A percentile compares a stretch with the other conserved stretches of the same genome.
Evolutionary conservation across 805 yeast species (phyloP).

Genomic region (Candida cerambycidarum): DNA sequence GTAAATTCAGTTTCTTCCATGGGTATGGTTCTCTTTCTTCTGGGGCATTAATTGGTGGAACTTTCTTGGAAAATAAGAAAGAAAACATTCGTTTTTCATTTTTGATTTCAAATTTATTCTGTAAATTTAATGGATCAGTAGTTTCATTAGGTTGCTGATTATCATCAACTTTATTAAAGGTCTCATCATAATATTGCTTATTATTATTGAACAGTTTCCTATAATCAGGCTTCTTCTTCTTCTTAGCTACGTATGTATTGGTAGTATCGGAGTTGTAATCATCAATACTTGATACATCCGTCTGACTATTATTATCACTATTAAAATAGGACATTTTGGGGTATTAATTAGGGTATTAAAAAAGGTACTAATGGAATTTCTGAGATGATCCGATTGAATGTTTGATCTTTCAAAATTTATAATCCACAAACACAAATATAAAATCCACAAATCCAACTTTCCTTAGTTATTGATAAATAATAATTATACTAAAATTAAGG

Average conservation of each 20-base stretch:
- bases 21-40: conserved; percentile 55
- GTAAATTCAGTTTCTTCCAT: conserved; percentile 36
- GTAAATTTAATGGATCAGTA: conserved; percentile 1
- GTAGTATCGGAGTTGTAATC: conserved; percentile 18
- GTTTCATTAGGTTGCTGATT: conserved; percentile 5
- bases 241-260: conserved; percentile 15
- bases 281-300: conserved; percentile 5
- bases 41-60: conserved; percentile 50
- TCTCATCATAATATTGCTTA: conserved; percentile 5
- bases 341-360: conserved; percentile 2
- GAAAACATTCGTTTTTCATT: conserved; percentile 54
- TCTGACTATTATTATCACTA: conserved; percentile 8
- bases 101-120: conserved; percentile 17
- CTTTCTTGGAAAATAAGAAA: conserved; percentile 46
- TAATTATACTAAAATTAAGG: neutral
- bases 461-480: neutral
- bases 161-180: conserved; percentile 9
- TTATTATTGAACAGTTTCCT: conserved; percentile 1
- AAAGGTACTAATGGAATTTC: too few species aligned
- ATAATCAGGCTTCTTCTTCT: conserved; percentile 8
- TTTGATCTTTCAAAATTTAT: too few species aligned
- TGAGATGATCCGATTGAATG: too few species aligned
- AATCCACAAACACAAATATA: neutral
- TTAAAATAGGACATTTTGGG: conserved; percentile 11
- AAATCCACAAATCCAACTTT: neutral